These are phyloP conservation scores for Backusella parvicylindrica DNA, from an alignment of 192 early-diverging fungal genomes.

Conservation along the genomic window DNA sequence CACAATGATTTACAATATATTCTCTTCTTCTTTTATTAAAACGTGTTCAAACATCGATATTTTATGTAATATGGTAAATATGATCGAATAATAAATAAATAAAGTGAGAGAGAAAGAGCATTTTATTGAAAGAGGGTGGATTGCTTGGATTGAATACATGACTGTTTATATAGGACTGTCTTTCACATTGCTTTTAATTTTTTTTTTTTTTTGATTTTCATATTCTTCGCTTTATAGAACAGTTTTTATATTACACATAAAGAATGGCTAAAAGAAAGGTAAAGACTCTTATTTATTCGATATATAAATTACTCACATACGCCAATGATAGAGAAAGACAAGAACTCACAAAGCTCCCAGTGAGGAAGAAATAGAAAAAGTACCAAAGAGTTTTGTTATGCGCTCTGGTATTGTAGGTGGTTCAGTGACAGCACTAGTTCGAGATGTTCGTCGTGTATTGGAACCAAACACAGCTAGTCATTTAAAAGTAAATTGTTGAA, in stretches of 20 bases:
- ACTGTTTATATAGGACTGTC: not conserved
- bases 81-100: too few species aligned
- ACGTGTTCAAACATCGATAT: too few species aligned
- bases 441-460: slow-evolving; percentile 84
- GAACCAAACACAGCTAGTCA: slow-evolving; percentile 93
- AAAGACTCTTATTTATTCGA: not conserved
- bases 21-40: too few species aligned
- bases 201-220: not conserved
- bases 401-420: slow-evolving; percentile 80
- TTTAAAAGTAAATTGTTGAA: slow-evolving; percentile 61
- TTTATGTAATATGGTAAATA: too few species aligned
- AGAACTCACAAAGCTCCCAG: slow-evolving; percentile 38
- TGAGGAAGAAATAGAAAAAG: slow-evolving; percentile 46
- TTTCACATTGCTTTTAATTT: not conserved
- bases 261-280: slow-evolving; percentile 17
- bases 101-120: too few species aligned
- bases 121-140: too few species aligned
- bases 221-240: not conserved
- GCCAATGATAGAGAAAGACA: slow-evolving; percentile 34
- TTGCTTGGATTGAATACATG: too few species aligned
- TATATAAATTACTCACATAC: not conserved
- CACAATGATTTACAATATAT: too few species aligned
- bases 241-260: not conserved
- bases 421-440: slow-evolving; percentile 74
- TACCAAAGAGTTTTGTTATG: slow-evolving; percentile 90